Evolutionary conservation across 805 yeast species (phyloP).

Genomic region (Metschnikowia hibisci): DNA sequence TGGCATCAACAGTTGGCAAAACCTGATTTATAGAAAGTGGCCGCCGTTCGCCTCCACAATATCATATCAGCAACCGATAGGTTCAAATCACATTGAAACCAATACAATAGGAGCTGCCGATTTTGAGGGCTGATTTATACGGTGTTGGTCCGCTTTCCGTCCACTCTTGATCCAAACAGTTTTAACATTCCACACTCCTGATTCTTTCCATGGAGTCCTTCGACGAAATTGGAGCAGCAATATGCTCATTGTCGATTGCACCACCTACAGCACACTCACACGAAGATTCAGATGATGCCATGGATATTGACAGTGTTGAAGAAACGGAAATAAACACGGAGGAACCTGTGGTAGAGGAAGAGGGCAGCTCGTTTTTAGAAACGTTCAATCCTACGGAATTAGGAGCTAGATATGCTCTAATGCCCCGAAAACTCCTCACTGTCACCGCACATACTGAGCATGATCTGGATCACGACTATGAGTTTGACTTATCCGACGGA

Average conservation of each 20-base stretch:
- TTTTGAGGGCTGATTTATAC: no score
- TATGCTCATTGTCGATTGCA: slow-evolving; percentile 12
- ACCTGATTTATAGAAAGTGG: background rate
- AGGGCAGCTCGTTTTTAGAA: slow-evolving; percentile 11
- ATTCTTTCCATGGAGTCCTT: slow-evolving; percentile 10
- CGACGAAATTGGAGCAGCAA: slow-evolving; percentile 17
- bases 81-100: no score
- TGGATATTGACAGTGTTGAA: slow-evolving; percentile 22
- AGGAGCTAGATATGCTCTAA: slow-evolving; percentile 39
- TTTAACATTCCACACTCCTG: background rate
- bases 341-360: slow-evolving; percentile 3
- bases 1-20: background rate
- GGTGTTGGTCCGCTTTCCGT: background rate
- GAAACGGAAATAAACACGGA: background rate
- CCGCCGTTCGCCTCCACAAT: no score
- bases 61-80: no score
- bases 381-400: slow-evolving; percentile 37
- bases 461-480: slow-evolving; percentile 20
- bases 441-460: slow-evolving; percentile 4
- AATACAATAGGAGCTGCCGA: no score
- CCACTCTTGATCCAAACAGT: background rate
- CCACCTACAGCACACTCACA: background rate
- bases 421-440: slow-evolving; percentile 27
- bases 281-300: slow-evolving; percentile 15
- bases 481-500: slow-evolving; percentile 21